A percentile compares a stretch with the other conserved stretches of the same genome.
Conservation (phyloP, 495 filamentous ascomycete genomes). For the Neurospora discreta region DNA sequence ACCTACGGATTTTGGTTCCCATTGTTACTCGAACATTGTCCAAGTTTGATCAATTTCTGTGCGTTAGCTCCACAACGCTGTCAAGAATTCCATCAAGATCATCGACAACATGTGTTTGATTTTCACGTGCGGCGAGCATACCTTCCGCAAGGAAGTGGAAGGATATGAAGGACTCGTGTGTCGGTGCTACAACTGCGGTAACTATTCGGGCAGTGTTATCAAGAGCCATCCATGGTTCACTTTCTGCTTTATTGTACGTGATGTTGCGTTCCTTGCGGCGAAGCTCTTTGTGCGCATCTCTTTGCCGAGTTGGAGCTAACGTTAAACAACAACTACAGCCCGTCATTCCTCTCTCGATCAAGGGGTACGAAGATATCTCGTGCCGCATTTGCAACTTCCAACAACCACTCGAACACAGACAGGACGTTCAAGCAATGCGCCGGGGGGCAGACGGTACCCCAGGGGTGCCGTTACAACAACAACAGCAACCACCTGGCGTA, state of each 20-base stretch:
- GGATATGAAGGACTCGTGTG: conserved; percentile 43
- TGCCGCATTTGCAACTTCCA: conserved; percentile 46
- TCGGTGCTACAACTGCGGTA: conserved; percentile 48
- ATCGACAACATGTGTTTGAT: conserved; percentile 40
- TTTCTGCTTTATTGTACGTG: conserved; percentile 44
- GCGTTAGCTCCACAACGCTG: background rate
- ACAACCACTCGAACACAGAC: conserved; percentile 42
- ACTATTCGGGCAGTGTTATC: conserved; percentile 38
- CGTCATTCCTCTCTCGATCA: conserved; percentile 42
- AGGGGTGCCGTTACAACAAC: conserved; percentile 36
- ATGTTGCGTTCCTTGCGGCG: background rate
- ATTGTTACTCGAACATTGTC: background rate
- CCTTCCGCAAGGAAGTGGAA: conserved; percentile 42
- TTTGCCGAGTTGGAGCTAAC: background rate
- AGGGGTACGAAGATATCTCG: conserved; percentile 42
- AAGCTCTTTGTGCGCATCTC: background rate
- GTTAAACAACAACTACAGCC: conserved; percentile 25
- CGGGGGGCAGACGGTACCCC: conserved; percentile 27
- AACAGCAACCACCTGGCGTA: conserved; percentile 20
- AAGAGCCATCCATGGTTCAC: conserved; percentile 48
- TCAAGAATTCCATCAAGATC: background rate
- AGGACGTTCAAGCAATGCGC: conserved; percentile 36
- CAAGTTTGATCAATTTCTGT: background rate
- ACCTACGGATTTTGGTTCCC: background rate
- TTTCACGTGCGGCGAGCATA: conserved; percentile 48